A percentile compares a stretch with the other conserved stretches of the same genome.
These are phyloP conservation scores for Suhomyces taliae DNA, from an alignment of 1,139 yeast genomes.

Conservation along the genomic window DNA sequence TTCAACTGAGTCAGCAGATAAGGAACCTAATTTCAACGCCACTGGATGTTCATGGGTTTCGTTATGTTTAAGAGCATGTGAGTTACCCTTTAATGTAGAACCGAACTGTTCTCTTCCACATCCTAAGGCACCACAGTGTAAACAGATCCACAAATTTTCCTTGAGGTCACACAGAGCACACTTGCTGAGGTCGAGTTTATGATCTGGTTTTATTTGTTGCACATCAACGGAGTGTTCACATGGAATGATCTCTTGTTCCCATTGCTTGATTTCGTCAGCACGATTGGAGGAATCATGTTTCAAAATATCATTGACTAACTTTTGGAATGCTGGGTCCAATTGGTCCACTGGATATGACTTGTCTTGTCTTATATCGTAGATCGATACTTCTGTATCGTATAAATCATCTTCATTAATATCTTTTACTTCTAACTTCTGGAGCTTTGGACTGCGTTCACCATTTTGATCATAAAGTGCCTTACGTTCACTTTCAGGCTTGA, in stretches of 20 bases:
- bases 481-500: constrained; percentile 39
- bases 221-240: constrained; percentile 72
- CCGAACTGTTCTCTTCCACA: constrained; percentile 95
- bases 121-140: constrained; percentile 85
- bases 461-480: constrained; percentile 19
- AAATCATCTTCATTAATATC: constrained; percentile 70
- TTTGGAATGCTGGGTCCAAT: constrained; percentile 23
- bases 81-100: constrained; percentile 79
- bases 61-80: constrained; percentile 82
- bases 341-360: constrained; percentile 18
- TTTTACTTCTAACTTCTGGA: constrained; percentile 71
- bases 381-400: constrained; percentile 48
- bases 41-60: constrained; percentile 62
- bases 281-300: constrained; percentile 64
- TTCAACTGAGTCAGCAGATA: constrained; percentile 58
- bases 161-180: constrained; percentile 64
- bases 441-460: constrained; percentile 49
- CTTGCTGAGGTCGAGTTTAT: constrained; percentile 38
- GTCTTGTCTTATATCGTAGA: constrained; percentile 45
- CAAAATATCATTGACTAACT: constrained; percentile 51
- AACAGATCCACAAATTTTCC: constrained; percentile 84
- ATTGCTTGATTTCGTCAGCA: constrained; percentile 75
- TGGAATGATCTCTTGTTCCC: constrained; percentile 86
- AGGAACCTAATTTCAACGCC: constrained; percentile 88
- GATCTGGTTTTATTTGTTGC: constrained; percentile 31